phyloP scores from a whole-genome alignment of 495 filamentous ascomycete species.

The Lophiotrema nucula region DNA sequence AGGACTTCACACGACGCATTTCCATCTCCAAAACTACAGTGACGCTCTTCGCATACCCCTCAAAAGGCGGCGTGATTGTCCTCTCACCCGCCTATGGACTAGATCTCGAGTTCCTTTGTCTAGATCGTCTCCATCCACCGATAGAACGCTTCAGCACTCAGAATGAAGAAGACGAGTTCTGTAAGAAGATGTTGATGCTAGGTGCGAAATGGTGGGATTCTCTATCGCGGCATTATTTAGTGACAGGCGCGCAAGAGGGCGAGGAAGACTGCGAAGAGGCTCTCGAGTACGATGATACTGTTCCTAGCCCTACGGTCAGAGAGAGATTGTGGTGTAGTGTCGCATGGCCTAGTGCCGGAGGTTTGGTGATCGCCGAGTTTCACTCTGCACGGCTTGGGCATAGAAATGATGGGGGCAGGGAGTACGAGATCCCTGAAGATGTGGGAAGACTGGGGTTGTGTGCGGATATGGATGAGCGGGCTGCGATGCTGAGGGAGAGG shows the following conservation, averaged over 20 bases:
- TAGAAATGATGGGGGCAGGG: not conserved
- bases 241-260: constrained; percentile 1
- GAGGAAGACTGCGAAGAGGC: not conserved
- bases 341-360: constrained; percentile 21
- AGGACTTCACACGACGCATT: constrained; percentile 10
- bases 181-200: constrained; percentile 26
- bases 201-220: constrained; percentile 36
- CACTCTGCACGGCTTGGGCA: constrained; percentile 7
- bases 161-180: constrained; percentile 29
- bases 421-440: constrained; percentile 11
- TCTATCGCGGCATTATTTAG: constrained; percentile 3
- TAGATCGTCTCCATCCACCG: constrained; percentile 12
- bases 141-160: not conserved
- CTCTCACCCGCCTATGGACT: constrained; percentile 10
- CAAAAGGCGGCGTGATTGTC: constrained; percentile 26
- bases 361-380: constrained; percentile 18
- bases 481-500: constrained; percentile 17
- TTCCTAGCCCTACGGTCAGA: constrained; percentile 12
- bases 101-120: constrained; percentile 26
- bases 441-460: constrained; percentile 18
- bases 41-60: constrained; percentile 20
- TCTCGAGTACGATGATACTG: constrained; percentile 5
- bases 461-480: constrained; percentile 15
- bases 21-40: not conserved
- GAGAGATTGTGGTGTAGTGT: constrained; percentile 17